A percentile compares a stretch with the other conserved stretches of the same genome.
Evolutionary conservation across 1,284 basidiomycete genomes (phyloP).

Genomic region (Trichosporon inkin): DNA sequence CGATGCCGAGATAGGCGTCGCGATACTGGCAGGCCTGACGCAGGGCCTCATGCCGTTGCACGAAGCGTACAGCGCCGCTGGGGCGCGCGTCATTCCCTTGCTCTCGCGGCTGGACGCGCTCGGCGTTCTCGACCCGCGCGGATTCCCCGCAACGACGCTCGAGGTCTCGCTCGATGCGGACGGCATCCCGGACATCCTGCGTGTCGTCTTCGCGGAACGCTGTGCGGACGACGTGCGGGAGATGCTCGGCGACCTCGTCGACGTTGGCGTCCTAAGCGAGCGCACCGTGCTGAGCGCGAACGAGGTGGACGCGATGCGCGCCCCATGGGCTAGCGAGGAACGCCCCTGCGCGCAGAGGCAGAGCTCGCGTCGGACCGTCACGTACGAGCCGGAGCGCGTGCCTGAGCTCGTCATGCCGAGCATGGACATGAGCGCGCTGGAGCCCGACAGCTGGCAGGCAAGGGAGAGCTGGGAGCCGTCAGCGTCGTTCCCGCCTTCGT

Average conservation of each 20-base stretch:
- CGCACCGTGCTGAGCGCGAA: background rate
- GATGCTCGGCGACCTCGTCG: slow-evolving; percentile 35
- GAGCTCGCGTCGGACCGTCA: background rate
- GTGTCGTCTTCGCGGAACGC: slow-evolving; percentile 33
- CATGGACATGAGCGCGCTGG: slow-evolving; percentile 24
- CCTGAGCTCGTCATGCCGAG: slow-evolving; percentile 33
- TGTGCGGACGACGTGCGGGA: slow-evolving; percentile 28
- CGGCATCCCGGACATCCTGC: slow-evolving; percentile 34
- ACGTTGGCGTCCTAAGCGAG: slow-evolving; percentile 26
- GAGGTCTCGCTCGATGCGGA: slow-evolving; percentile 16
- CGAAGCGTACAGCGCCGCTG: slow-evolving; percentile 31
- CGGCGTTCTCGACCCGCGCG: slow-evolving; percentile 25
- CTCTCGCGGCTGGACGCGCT: slow-evolving; percentile 36
- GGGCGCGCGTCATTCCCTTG: slow-evolving; percentile 33
- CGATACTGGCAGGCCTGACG: slow-evolving; percentile 34
- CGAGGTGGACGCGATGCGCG: slow-evolving; percentile 12
- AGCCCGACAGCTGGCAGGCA: background rate
- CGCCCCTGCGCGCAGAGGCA: background rate
- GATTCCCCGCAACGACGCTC: slow-evolving; percentile 13
- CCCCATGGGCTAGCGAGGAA: background rate
- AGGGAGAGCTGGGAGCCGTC: background rate
- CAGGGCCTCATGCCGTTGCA: slow-evolving; percentile 33
- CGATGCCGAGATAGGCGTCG: slow-evolving; percentile 37
- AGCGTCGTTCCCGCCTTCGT: background rate
- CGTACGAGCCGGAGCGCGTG: background rate